Evolutionary conservation across 495 filamentous ascomycete species (phyloP).

Genomic region (Beverwykella pulmonaria): DNA sequence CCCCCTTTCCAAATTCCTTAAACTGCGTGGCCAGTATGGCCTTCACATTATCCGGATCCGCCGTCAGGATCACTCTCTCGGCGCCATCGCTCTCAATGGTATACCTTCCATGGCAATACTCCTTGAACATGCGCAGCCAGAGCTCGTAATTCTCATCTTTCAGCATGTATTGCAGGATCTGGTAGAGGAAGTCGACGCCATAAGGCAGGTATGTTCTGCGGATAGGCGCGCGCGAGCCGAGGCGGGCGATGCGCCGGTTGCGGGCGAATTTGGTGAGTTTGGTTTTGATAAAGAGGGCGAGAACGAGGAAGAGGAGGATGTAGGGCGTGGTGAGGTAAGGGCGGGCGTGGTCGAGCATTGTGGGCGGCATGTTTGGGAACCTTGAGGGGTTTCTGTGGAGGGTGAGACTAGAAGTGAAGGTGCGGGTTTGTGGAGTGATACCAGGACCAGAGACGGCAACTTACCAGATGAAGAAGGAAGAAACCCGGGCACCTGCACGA

Average conservation of each 20-base stretch:
- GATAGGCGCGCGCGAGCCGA: constrained; percentile 41
- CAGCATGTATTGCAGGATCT: constrained; percentile 54
- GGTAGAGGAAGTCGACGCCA: constrained; percentile 64
- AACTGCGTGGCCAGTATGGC: constrained; percentile 60
- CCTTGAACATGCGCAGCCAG: constrained; percentile 59
- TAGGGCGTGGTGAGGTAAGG: constrained; percentile 10
- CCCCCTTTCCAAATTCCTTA: constrained; percentile 58
- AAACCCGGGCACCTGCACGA: no score
- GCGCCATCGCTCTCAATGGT: constrained; percentile 61
- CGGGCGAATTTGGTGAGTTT: neutral
- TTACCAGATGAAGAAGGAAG: no score
- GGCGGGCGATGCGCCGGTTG: constrained; percentile 10
- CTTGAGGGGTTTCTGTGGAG: no score
- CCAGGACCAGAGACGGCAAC: neutral
- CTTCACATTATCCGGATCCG: constrained; percentile 62
- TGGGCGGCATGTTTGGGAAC: neutral
- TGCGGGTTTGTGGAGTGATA: neutral
- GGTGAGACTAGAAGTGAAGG: neutral
- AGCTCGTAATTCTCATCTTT: constrained; percentile 59
- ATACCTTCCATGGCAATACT: constrained; percentile 40
- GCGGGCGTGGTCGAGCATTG: constrained; percentile 17
- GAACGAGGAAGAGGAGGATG: constrained; percentile 10
- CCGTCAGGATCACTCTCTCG: constrained; percentile 53
- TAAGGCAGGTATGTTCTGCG: constrained; percentile 38
- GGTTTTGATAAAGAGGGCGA: constrained; percentile 7